These are phyloP conservation scores for Rickenella mellea DNA, from an alignment of 768 basidiomycete species.

Conservation along the genomic window DNA sequence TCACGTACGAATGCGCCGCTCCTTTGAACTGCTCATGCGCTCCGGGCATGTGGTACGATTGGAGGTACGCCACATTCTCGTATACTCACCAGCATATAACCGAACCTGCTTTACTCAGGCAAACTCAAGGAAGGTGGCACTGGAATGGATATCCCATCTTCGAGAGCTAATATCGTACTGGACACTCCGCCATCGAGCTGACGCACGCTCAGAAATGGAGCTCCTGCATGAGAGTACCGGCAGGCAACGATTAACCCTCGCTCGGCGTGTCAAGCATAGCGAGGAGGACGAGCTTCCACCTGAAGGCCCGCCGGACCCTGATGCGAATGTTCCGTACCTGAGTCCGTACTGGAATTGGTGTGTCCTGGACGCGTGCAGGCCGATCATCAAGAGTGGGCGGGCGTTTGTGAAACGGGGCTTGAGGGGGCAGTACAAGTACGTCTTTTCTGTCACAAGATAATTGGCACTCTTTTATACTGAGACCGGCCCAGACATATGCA, in stretches of 20 bases:
- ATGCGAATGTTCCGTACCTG: conserved; percentile 47
- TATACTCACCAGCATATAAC: not conserved
- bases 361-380: conserved; percentile 65
- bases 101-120: conserved; percentile 37
- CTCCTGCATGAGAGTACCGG: conserved; percentile 43
- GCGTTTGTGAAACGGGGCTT: conserved; percentile 64
- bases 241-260: conserved; percentile 53
- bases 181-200: conserved; percentile 64
- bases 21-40: conserved; percentile 68
- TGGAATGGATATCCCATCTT: conserved; percentile 82
- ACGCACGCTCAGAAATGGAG: conserved; percentile 77
- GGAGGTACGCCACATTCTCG: conserved; percentile 50
- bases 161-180: conserved; percentile 47
- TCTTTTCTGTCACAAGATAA: conserved; percentile 4
- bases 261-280: conserved; percentile 29
- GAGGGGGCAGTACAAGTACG: conserved; percentile 72
- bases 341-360: conserved; percentile 82
- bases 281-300: conserved; percentile 31
- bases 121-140: conserved; percentile 51
- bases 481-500: conserved; percentile 46
- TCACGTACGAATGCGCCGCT: conserved; percentile 46
- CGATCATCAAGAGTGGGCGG: conserved; percentile 65
- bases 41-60: conserved; percentile 65
- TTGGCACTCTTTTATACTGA: not conserved
- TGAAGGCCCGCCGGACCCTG: conserved; percentile 44